Conservation (phyloP, 1,284 basidiomycete genomes). For the Cryptococcus hybrid region DNA sequence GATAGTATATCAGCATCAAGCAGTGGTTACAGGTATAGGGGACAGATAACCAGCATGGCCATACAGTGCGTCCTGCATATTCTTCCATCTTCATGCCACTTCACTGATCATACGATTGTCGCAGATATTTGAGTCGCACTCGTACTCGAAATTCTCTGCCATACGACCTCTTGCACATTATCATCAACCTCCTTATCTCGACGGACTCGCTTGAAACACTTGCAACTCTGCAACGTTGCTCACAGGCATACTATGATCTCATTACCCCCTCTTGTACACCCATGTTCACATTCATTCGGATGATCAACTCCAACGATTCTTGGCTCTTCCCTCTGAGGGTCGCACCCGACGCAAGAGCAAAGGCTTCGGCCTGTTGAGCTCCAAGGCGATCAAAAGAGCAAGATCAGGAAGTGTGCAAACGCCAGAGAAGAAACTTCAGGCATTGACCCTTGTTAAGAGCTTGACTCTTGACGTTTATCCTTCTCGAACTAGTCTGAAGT, state of each 20-base stretch:
- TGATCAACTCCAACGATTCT: slow-evolving; percentile 13
- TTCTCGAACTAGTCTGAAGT: slow-evolving; percentile 8
- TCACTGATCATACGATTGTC: background rate
- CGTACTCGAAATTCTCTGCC: slow-evolving; percentile 6
- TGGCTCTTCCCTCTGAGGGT: slow-evolving; percentile 5
- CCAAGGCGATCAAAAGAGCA: background rate
- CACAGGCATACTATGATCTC: slow-evolving; percentile 5
- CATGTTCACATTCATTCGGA: slow-evolving; percentile 11
- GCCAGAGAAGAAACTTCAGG: slow-evolving; percentile 2
- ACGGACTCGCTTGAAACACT: slow-evolving; percentile 4
- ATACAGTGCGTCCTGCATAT: background rate
- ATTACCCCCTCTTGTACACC: slow-evolving; percentile 14
- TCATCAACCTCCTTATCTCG: slow-evolving; percentile 6
- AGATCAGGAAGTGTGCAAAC: slow-evolving; percentile 4
- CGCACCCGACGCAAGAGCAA: background rate
- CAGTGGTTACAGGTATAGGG: too few species aligned
- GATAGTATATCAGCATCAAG: too few species aligned
- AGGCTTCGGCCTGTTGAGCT: background rate
- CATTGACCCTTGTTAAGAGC: background rate
- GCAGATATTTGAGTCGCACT: background rate
- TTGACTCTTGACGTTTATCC: slow-evolving; percentile 14
- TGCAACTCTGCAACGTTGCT: slow-evolving; percentile 1
- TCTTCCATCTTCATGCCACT: background rate
- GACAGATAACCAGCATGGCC: background rate
- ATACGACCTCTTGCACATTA: slow-evolving; percentile 13